A percentile compares a stretch with the other conserved stretches of the same genome.
These are phyloP conservation scores for Hyaloscypha finlandica DNA, from an alignment of 495 filamentous ascomycete species.

Conservation along the genomic window DNA sequence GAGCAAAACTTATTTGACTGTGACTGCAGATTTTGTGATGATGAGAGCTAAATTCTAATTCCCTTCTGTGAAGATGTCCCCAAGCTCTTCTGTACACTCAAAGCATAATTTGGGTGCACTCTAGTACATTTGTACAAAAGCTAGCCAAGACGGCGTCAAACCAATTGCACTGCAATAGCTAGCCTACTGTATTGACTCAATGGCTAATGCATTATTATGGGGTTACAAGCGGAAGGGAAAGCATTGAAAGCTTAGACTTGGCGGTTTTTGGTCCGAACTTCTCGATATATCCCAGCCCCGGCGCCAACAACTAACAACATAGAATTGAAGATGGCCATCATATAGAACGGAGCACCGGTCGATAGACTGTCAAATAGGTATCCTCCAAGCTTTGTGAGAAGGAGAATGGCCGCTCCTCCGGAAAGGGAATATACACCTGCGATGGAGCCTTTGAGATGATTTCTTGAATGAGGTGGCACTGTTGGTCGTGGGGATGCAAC, in stretches of 20 bases:
- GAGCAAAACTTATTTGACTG: too few relatives aligned
- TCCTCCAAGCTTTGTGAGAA: constrained; percentile 92
- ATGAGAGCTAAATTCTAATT: too few relatives aligned
- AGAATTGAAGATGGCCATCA: constrained; percentile 88
- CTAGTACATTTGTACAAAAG: too few relatives aligned
- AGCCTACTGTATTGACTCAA: too few relatives aligned
- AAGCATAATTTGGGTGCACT: too few relatives aligned
- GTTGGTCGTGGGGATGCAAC: background rate
- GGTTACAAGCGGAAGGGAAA: background rate
- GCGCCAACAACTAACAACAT: constrained; percentile 62
- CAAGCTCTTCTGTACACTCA: too few relatives aligned
- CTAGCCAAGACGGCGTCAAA: too few relatives aligned
- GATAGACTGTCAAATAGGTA: constrained; percentile 73
- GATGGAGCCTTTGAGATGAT: constrained; percentile 83
- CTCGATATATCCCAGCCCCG: constrained; percentile 32
- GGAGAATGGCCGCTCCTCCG: constrained; percentile 86
- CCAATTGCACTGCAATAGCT: too few relatives aligned
- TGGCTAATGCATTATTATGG: background rate
- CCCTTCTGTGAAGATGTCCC: too few relatives aligned
- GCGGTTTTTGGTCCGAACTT: constrained; percentile 17
- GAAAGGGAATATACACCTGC: constrained; percentile 90
- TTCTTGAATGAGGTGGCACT: constrained; percentile 21
- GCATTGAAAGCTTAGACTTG: background rate
- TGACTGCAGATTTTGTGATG: too few relatives aligned
- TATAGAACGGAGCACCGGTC: constrained; percentile 80